These are phyloP conservation scores for Thalassiosira exigua DNA, from an alignment of 352 stramenopile genomes.

Conservation along the genomic window DNA sequence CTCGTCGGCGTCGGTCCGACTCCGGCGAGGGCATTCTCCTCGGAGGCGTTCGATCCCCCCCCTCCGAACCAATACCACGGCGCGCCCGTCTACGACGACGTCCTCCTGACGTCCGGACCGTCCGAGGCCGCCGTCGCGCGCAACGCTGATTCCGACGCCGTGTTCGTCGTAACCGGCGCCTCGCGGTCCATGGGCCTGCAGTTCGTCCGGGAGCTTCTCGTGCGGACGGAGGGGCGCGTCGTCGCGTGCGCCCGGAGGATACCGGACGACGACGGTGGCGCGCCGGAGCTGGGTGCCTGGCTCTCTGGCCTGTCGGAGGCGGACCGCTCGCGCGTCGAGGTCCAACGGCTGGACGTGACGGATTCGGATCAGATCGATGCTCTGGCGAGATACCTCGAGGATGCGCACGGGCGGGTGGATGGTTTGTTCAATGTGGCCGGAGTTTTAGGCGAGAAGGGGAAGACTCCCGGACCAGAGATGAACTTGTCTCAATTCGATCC, in stretches of 20 bases:
- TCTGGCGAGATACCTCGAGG: conserved; percentile 25
- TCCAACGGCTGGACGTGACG: conserved; percentile 71
- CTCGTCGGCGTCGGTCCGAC: background rate
- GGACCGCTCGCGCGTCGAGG: conserved; percentile 39
- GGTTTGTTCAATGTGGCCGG: conserved; percentile 86
- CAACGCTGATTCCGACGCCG: conserved; percentile 68
- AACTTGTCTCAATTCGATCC: conserved; percentile 76
- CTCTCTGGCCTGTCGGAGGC: conserved; percentile 22
- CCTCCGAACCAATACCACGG: conserved; percentile 49
- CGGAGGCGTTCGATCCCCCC: conserved; percentile 45
- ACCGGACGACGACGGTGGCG: conserved; percentile 30
- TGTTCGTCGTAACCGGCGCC: conserved; percentile 75
- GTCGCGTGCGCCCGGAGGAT: conserved; percentile 40
- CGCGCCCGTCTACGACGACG: conserved; percentile 30
- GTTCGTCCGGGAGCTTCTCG: conserved; percentile 66
- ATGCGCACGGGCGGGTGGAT: conserved; percentile 74
- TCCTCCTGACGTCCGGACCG: conserved; percentile 17
- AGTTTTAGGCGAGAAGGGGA: conserved; percentile 80
- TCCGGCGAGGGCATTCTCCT: conserved; percentile 10
- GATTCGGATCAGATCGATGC: conserved; percentile 66
- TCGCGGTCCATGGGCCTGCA: conserved; percentile 75
- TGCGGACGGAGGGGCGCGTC: conserved; percentile 53
- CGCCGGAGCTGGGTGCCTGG: conserved; percentile 31
- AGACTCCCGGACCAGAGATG: conserved; percentile 82
- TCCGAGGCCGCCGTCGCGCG: conserved; percentile 36